A percentile compares a stretch with the other conserved stretches of the same genome.
Evolutionary conservation across 176 grass and related monocot genomes (phyloP).

Genomic region (Oryza punctata): DNA sequence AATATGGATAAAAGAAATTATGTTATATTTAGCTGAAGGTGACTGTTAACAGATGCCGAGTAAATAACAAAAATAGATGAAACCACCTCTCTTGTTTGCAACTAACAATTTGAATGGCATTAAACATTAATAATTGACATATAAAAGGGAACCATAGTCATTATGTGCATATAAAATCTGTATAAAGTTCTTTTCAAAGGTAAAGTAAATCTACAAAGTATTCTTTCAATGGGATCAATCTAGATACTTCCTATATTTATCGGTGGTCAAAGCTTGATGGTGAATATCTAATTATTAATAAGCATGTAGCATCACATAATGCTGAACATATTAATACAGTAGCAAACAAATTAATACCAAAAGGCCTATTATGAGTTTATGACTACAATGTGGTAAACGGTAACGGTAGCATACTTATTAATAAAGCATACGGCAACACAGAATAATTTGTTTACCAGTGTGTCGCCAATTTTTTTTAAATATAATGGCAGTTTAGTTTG

Average conservation of each 20-base stretch:
- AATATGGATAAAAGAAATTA: neutral
- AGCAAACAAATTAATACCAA: too few relatives aligned
- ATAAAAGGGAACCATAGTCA: neutral
- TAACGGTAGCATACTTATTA: neutral
- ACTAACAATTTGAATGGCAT: neutral
- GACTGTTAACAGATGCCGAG: neutral
- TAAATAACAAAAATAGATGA: neutral
- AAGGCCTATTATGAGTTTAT: neutral
- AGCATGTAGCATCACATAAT: neutral
- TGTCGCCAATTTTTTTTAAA: neutral
- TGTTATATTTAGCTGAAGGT: slow-evolving; percentile 16
- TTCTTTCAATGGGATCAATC: neutral
- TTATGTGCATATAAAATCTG: neutral
- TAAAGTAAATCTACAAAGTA: neutral
- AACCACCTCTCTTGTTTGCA: neutral
- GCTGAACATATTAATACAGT: neutral
- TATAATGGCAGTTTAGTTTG: neutral
- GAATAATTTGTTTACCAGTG: neutral
- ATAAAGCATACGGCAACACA: neutral
- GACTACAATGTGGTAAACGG: neutral
- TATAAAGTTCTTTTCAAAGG: neutral
- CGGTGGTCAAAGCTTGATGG: too few relatives aligned
- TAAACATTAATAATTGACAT: neutral
- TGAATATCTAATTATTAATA: neutral
- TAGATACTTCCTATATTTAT: neutral